Percentiles rank a stretch among this genome's conserved stretches.
Conservation (phyloP, 1,139 yeast genomes). For the Taphrina pruni region DNA sequence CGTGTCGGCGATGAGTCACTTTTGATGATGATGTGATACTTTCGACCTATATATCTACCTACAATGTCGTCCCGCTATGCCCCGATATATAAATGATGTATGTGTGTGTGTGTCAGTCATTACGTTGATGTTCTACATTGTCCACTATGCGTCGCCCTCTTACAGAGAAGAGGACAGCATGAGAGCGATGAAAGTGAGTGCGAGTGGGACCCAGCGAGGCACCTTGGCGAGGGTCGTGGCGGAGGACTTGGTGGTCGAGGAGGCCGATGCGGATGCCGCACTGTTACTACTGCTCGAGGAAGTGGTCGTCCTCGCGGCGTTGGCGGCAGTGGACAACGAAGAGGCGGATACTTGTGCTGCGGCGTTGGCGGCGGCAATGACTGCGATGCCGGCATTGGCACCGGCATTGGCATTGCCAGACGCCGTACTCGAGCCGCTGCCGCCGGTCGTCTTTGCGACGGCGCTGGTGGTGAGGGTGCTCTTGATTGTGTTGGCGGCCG, state of each 20-base stretch:
- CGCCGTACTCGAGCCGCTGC: not conserved
- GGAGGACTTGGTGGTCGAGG: not conserved
- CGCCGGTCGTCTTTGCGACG: not conserved
- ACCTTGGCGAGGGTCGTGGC: not conserved
- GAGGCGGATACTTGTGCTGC: constrained; percentile 14
- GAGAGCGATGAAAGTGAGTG: not conserved
- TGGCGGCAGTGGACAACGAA: not conserved
- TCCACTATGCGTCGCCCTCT: too few relatives aligned
- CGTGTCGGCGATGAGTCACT: not conserved
- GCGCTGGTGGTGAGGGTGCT: constrained; percentile 2
- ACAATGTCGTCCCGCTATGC: not conserved
- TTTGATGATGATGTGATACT: too few relatives aligned
- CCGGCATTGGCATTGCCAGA: not conserved
- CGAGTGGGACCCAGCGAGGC: not conserved
- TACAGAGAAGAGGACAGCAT: not conserved
- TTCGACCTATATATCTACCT: too few relatives aligned
- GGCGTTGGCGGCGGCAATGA: constrained; percentile 17
- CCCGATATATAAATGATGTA: not conserved
- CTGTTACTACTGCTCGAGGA: not conserved
- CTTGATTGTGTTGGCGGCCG: not conserved
- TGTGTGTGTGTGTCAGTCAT: not conserved
- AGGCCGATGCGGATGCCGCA: constrained; percentile 1
- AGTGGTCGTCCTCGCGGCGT: not conserved
- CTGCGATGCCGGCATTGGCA: not conserved
- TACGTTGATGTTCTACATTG: too few relatives aligned